phyloP scores from a whole-genome alignment of 768 basidiomycete genomes.

The Tricholoma bakamatsutake region DNA sequence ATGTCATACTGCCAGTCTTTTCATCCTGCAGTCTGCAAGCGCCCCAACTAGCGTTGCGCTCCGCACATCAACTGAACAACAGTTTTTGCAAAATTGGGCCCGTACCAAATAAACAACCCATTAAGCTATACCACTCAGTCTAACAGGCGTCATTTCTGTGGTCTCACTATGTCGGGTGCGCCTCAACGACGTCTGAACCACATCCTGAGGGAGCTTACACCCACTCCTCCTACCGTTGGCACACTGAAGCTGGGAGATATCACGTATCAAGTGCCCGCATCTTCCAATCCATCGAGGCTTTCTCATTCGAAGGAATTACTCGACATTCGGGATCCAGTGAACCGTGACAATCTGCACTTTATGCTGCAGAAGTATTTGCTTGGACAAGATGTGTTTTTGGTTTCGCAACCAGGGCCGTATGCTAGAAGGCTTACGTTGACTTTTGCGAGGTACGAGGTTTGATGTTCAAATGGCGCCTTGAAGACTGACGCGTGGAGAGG shows the following conservation, averaged over 20 bases:
- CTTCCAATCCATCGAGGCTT: slow-evolving; percentile 43
- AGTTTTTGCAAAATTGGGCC: no score
- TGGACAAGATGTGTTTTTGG: slow-evolving; percentile 61
- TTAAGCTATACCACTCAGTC: no score
- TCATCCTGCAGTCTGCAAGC: no score
- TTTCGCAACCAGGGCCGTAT: slow-evolving; percentile 65
- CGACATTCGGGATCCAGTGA: slow-evolving; percentile 46
- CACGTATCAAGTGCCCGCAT: slow-evolving; percentile 45
- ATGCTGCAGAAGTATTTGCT: slow-evolving; percentile 64
- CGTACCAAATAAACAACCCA: no score
- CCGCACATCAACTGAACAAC: no score
- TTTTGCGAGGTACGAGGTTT: slow-evolving; percentile 44
- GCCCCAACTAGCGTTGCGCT: no score
- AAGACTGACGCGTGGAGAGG: not conserved
- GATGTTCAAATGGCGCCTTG: not conserved
- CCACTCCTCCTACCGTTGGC: slow-evolving; percentile 38
- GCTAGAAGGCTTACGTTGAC: slow-evolving; percentile 57
- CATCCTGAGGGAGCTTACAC: slow-evolving; percentile 38
- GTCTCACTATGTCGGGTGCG: slow-evolving; percentile 22
- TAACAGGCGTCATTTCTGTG: not conserved
- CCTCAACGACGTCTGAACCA: slow-evolving; percentile 44
- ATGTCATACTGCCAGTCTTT: no score
- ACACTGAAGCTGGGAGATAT: slow-evolving; percentile 54
- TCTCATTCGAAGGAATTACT: slow-evolving; percentile 39
- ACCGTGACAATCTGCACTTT: slow-evolving; percentile 55